Conservation (phyloP, 495 filamentous ascomycete genomes). For the Tuber borchii region DNA sequence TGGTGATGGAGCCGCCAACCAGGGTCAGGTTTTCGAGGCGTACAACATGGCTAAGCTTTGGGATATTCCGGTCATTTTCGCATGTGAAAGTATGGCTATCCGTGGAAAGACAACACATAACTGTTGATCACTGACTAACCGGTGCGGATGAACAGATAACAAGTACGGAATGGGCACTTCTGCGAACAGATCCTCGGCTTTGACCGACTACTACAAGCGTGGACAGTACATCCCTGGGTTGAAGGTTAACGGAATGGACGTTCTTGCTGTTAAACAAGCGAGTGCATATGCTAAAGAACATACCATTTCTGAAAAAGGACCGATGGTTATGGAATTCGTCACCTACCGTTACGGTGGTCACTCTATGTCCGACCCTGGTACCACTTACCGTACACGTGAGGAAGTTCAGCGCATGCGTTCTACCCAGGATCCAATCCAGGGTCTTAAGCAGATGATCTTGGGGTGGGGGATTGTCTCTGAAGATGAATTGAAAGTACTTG, state of each 20-base stretch:
- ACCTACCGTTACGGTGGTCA: conserved; percentile 99
- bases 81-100: conserved; percentile 80
- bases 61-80: conserved; percentile 90
- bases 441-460: conserved; percentile 93
- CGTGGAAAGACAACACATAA: background rate
- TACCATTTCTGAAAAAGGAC: conserved; percentile 71
- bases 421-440: conserved; percentile 96
- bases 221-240: conserved; percentile 99
- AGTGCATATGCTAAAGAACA: conserved; percentile 86
- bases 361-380: conserved; percentile 98
- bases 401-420: conserved; percentile 99
- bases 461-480: conserved; percentile 89
- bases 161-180: conserved; percentile 99
- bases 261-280: conserved; percentile 94
- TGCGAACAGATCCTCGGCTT: conserved; percentile 81
- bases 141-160: conserved; percentile 67
- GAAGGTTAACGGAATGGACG: conserved; percentile 99
- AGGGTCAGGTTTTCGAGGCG: conserved; percentile 98
- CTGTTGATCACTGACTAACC: conserved; percentile 4
- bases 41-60: conserved; percentile 99
- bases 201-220: conserved; percentile 99
- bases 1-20: conserved; percentile 95
- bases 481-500: conserved; percentile 93
- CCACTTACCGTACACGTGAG: conserved; percentile 97
- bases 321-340: conserved; percentile 95